A percentile compares a stretch with the other conserved stretches of the same genome.
Evolutionary conservation across 345 rosid genomes (phyloP).

Genomic region (Sisymbrium altissimum): DNA sequence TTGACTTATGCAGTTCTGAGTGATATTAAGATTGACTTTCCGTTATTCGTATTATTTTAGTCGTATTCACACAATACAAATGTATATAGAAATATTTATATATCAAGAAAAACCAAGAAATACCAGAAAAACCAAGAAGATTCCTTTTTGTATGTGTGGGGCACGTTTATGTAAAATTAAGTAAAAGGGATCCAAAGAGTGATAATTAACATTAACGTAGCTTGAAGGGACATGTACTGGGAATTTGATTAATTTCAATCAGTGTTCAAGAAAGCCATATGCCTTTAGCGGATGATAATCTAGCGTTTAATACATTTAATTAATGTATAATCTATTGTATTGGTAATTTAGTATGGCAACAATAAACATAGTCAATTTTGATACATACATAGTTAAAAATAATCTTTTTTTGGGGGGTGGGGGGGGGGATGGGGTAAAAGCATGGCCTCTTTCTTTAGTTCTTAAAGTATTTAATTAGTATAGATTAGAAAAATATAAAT

Average conservation of each 20-base stretch:
- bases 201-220: constrained; percentile 6
- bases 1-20: not conserved
- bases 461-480: no score
- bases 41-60: not conserved
- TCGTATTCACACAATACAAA: not conserved
- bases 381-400: no score
- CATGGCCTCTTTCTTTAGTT: no score
- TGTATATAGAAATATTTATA: not conserved
- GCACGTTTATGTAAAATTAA: constrained; percentile 6
- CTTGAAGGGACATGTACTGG: not conserved
- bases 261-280: not conserved
- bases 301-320: not conserved
- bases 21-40: constrained; percentile 1
- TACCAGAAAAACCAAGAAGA: not conserved
- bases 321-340: not conserved
- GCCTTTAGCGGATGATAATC: not conserved
- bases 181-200: constrained; percentile 16
- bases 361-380: no score
- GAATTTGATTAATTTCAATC: not conserved
- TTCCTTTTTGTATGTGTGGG: constrained; percentile 9
- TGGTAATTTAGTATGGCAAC: not conserved
- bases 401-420: no score
- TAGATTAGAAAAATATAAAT: no score
- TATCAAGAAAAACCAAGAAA: not conserved
- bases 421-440: no score